Conservation (phyloP, 352 stramenopile genomes). For the Phytophthora sp. region DNA sequence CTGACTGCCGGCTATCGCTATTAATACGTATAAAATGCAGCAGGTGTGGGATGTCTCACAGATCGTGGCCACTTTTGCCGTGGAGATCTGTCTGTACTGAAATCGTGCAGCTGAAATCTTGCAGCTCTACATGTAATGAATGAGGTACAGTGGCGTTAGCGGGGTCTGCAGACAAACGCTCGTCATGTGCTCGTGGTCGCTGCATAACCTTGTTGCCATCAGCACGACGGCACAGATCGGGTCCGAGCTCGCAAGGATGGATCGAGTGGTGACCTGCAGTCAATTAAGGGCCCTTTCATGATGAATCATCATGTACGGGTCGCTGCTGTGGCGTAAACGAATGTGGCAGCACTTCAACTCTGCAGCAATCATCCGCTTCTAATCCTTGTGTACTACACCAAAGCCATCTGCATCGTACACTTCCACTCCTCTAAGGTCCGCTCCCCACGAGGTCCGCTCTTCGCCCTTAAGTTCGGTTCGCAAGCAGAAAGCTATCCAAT, state of each 20-base stretch:
- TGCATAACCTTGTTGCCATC: conserved; percentile 4
- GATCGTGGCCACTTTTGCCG: conserved; percentile 35
- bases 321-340: too few species aligned
- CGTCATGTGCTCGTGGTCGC: background rate
- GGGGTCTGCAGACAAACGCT: conserved; percentile 19
- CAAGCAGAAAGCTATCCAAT: conserved; percentile 8
- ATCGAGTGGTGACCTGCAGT: too few species aligned
- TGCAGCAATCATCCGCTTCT: conserved; percentile 2
- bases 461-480: conserved; percentile 19
- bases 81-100: conserved; percentile 28
- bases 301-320: too few species aligned
- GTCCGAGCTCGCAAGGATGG: too few species aligned
- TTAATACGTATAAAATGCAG: conserved; percentile 16
- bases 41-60: conserved; percentile 31
- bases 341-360: background rate
- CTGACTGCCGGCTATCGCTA: conserved; percentile 9
- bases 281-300: too few species aligned
- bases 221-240: too few species aligned
- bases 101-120: too few species aligned
- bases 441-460: background rate
- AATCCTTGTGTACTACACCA: conserved; percentile 11
- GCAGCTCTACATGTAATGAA: background rate
- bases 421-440: conserved; percentile 4
- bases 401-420: background rate
- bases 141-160: conserved; percentile 9